Percentiles rank a stretch among this genome's conserved stretches.
phyloP scores from a whole-genome alignment of 2,329 filamentous ascomycete species.

The Orbilia javanica region DNA sequence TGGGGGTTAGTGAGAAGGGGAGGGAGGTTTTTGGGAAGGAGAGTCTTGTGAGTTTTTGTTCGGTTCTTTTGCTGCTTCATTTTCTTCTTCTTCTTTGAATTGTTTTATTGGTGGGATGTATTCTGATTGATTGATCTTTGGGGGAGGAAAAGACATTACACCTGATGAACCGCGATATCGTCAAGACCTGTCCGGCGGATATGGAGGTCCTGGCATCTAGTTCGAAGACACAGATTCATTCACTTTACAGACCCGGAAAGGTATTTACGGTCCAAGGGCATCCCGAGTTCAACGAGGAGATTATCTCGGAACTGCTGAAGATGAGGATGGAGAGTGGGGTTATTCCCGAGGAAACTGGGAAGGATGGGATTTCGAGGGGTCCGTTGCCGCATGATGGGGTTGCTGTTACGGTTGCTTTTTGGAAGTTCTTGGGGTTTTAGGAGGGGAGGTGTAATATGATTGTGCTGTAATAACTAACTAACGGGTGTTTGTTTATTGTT shows the following conservation, averaged over 20 bases:
- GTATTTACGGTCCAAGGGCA: constrained; percentile 87
- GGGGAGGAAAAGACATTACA: constrained; percentile 76
- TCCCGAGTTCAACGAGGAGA: constrained; percentile 81
- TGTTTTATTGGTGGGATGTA: not conserved
- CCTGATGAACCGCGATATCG: constrained; percentile 88
- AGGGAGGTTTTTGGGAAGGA: constrained; percentile 79
- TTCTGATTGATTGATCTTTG: too few relatives aligned
- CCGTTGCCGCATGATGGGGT: constrained; percentile 81
- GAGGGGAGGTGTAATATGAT: not conserved
- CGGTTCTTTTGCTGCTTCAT: not conserved
- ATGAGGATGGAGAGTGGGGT: constrained; percentile 76
- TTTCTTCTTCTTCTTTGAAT: not conserved
- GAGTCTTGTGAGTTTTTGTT: constrained; percentile 31
- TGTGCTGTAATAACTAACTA: not conserved
- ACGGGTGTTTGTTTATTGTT: too few relatives aligned
- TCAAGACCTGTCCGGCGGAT: constrained; percentile 72
- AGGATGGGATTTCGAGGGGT: constrained; percentile 77
- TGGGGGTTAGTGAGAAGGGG: constrained; percentile 77
- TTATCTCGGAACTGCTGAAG: constrained; percentile 77
- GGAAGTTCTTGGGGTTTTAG: constrained; percentile 74
- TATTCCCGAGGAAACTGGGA: constrained; percentile 77
- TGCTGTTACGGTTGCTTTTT: constrained; percentile 78
- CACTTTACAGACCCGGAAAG: constrained; percentile 77
- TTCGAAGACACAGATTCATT: constrained; percentile 77
- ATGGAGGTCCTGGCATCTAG: constrained; percentile 76